Conservation (phyloP, 2,329 filamentous ascomycete species). For the Calycina herbarum region DNA sequence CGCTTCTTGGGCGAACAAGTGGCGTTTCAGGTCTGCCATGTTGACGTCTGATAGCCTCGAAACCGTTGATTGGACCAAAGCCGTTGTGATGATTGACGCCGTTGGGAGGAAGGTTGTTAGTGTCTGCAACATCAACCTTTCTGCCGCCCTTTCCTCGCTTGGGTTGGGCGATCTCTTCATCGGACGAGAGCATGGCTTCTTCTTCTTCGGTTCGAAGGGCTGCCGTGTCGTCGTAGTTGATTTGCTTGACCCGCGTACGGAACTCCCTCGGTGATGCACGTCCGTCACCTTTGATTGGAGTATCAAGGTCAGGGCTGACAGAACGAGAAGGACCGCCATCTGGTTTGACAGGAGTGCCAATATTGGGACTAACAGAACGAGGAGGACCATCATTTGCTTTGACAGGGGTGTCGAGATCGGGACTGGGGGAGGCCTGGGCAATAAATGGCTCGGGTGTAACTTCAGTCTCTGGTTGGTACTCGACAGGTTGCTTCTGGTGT, state of each 20-base stretch:
- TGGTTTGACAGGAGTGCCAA: background rate
- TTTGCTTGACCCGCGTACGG: background rate
- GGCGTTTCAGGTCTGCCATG: background rate
- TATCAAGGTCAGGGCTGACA: constrained; percentile 10
- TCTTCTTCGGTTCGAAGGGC: constrained; percentile 2
- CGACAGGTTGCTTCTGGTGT: background rate
- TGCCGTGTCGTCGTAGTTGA: constrained; percentile 6
- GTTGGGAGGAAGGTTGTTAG: background rate
- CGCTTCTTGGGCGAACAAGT: background rate
- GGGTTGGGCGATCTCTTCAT: background rate
- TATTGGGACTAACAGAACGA: background rate
- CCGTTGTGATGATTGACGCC: background rate
- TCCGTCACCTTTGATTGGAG: constrained; percentile 4
- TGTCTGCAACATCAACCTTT: background rate
- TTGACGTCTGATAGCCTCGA: background rate
- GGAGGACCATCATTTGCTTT: background rate
- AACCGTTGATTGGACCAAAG: background rate
- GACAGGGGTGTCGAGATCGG: background rate
- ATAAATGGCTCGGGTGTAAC: constrained; percentile 1
- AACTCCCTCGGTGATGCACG: background rate
- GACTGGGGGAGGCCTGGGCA: background rate
- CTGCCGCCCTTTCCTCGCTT: background rate
- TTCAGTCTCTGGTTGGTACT: background rate
- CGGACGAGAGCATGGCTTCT: background rate
- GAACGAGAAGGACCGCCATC: background rate